Conservation (phyloP, 352 stramenopile genomes). For the Phytophthora megakarya region DNA sequence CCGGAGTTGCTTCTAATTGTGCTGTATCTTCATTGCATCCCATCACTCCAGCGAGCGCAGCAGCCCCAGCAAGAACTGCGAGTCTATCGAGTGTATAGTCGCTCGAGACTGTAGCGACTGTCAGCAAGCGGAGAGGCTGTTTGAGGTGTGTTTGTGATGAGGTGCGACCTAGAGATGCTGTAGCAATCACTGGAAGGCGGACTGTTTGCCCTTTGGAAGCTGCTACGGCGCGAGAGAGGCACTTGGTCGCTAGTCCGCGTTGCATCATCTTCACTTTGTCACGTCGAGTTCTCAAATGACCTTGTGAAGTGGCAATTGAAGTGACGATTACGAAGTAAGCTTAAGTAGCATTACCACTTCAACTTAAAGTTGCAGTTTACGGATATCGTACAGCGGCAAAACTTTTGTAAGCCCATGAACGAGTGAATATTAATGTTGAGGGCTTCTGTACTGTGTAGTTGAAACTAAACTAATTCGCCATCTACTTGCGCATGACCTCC, state of each 20-base stretch:
- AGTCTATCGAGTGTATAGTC: conserved; percentile 14
- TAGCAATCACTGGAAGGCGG: not conserved
- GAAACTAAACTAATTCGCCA: too few relatives aligned
- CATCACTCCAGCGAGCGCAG: conserved; percentile 16
- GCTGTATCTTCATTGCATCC: conserved; percentile 11
- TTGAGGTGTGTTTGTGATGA: not conserved
- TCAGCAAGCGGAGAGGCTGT: conserved; percentile 14
- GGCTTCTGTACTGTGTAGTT: too few relatives aligned
- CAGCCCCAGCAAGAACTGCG: conserved; percentile 21
- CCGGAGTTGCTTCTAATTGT: conserved; percentile 22
- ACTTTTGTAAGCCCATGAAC: too few relatives aligned
- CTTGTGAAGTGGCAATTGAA: conserved; percentile 2
- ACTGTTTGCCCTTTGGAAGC: not conserved
- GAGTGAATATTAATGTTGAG: too few relatives aligned
- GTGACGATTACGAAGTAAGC: not conserved
- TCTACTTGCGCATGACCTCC: conserved; percentile 74
- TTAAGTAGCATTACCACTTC: conserved; percentile 5
- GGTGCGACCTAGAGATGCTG: not conserved
- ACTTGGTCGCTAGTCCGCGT: conserved; percentile 15
- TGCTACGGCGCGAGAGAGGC: conserved; percentile 17
- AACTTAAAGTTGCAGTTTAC: too few relatives aligned
- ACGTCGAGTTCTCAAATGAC: conserved; percentile 19
- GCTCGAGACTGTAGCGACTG: conserved; percentile 2
- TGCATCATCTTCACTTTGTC: conserved; percentile 21
- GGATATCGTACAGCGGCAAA: too few relatives aligned